Conservation (phyloP, 495 filamentous ascomycete species). For the Beverwykella pulmonaria region DNA sequence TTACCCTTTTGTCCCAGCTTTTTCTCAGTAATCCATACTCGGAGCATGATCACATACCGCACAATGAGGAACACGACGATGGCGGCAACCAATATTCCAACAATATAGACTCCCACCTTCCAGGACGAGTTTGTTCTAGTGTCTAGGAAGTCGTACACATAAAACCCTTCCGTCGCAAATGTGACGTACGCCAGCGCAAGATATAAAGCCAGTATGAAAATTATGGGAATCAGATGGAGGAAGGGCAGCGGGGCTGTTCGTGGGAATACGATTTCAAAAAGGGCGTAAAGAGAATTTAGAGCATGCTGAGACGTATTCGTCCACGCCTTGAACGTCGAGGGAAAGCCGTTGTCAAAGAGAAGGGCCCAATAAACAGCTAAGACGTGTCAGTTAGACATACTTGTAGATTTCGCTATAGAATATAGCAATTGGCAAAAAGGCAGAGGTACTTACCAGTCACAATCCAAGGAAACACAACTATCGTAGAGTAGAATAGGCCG, state of each 20-base stretch:
- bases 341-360: constrained; percentile 57
- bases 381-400: background rate
- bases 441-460: constrained; percentile 52
- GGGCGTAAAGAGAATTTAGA: constrained; percentile 70
- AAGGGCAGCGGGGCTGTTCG: constrained; percentile 59
- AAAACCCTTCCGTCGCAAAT: constrained; percentile 67
- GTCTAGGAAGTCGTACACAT: constrained; percentile 75
- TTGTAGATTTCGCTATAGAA: background rate
- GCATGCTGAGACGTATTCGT: constrained; percentile 74
- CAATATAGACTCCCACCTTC: constrained; percentile 58
- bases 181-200: constrained; percentile 75
- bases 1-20: constrained; percentile 54
- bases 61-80: constrained; percentile 64
- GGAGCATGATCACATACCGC: constrained; percentile 55
- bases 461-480: constrained; percentile 69
- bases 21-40: constrained; percentile 57
- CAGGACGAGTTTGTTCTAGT: constrained; percentile 47
- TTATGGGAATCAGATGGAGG: constrained; percentile 59
- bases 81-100: constrained; percentile 66
- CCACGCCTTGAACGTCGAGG: constrained; percentile 59
- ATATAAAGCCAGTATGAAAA: constrained; percentile 69
- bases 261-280: constrained; percentile 71
- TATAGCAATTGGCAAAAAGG: background rate
- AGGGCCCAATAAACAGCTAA: constrained; percentile 64
- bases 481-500: constrained; percentile 64